Percentiles rank a stretch among this genome's conserved stretches.
Evolutionary conservation across 2,329 filamentous ascomycete species (phyloP).

Genomic region (Trichoderma pleuroti): DNA sequence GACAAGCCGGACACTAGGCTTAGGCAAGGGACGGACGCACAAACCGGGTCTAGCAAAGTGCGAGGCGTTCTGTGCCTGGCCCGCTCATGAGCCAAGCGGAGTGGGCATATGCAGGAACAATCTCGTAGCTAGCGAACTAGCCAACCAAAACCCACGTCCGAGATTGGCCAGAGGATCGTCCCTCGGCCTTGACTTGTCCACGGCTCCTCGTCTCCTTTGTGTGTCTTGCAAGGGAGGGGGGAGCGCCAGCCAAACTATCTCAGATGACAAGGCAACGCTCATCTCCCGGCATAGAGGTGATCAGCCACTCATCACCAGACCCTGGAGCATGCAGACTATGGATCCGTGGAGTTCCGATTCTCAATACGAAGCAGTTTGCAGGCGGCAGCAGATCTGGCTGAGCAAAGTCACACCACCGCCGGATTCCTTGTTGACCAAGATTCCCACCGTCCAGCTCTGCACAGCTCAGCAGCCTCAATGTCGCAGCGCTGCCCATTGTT

Average conservation of each 20-base stretch:
- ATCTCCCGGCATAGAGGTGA: slow-evolving; percentile 23
- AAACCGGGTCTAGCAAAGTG: slow-evolving; percentile 6
- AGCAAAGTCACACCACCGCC: not conserved
- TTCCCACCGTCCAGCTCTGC: not conserved
- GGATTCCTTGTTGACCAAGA: not conserved
- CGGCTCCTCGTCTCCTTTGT: not conserved
- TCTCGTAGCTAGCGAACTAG: slow-evolving; percentile 26
- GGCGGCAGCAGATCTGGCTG: not conserved
- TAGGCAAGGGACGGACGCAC: not conserved
- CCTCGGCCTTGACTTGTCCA: slow-evolving; percentile 7
- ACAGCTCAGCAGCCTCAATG: slow-evolving; percentile 6
- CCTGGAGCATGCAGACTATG: not conserved
- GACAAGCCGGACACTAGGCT: slow-evolving; percentile 3
- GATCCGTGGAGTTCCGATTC: slow-evolving; percentile 1
- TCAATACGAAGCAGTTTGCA: not conserved
- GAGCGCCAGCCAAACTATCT: slow-evolving; percentile 2
- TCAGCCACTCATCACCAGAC: slow-evolving; percentile 17
- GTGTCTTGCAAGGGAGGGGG: not conserved
- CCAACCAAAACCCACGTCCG: slow-evolving; percentile 5
- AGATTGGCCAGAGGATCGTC: slow-evolving; percentile 21
- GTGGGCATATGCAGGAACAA: slow-evolving; percentile 33
- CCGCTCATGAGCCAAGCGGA: slow-evolving; percentile 20
- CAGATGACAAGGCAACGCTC: slow-evolving; percentile 21
- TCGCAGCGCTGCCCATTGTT: not conserved
- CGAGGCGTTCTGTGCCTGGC: slow-evolving; percentile 15